Percentiles rank a stretch among this genome's conserved stretches.
Conservation (phyloP, 768 basidiomycete genomes). For the Psilocybe cubensis region DNA sequence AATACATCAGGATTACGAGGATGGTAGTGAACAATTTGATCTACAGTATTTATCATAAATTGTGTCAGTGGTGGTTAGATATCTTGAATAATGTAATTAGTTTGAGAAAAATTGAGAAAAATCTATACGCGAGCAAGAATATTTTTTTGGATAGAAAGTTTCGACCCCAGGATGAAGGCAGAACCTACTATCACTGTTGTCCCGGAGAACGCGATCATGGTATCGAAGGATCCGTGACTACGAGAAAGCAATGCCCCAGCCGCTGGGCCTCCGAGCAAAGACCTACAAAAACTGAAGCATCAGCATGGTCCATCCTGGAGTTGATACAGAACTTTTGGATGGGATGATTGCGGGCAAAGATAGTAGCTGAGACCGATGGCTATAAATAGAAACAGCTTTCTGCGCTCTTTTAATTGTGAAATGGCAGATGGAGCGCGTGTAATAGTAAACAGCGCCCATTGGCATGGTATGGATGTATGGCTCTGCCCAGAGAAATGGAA, state of each 20-base stretch:
- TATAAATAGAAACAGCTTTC: background rate
- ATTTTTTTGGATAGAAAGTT: slow-evolving; percentile 44
- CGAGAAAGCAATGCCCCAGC: slow-evolving; percentile 59
- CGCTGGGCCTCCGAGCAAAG: slow-evolving; percentile 65
- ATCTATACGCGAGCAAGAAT: slow-evolving; percentile 50
- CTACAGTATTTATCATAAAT: background rate
- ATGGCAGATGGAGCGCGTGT: background rate
- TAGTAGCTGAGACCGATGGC: background rate
- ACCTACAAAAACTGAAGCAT: slow-evolving; percentile 40
- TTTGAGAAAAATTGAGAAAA: background rate
- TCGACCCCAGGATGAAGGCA: slow-evolving; percentile 54
- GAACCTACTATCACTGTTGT: slow-evolving; percentile 63
- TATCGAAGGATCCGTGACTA: slow-evolving; percentile 47
- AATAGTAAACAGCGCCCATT: background rate
- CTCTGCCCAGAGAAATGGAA: background rate
- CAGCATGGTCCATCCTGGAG: too few relatives aligned
- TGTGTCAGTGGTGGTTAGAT: background rate
- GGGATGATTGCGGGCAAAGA: background rate
- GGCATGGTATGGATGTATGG: background rate
- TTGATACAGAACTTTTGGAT: background rate
- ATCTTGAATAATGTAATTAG: background rate
- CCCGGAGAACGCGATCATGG: slow-evolving; percentile 65
- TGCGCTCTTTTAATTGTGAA: background rate
- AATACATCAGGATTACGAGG: too few relatives aligned
- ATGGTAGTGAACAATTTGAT: too few relatives aligned